A percentile compares a stretch with the other conserved stretches of the same genome.
Evolutionary conservation across 176 grass and related monocot genomes (phyloP).

Genomic region (Carex littledalei): DNA sequence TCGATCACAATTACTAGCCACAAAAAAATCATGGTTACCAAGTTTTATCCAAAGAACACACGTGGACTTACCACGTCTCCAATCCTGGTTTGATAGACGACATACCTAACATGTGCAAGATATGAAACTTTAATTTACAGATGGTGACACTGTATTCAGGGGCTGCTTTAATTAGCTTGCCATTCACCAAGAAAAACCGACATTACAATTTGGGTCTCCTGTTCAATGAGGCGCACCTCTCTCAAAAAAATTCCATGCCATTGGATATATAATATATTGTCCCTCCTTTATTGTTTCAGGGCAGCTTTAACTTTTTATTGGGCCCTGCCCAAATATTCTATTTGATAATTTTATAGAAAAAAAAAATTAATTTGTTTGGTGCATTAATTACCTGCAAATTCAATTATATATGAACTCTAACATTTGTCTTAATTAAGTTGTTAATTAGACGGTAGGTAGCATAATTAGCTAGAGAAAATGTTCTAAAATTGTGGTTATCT

Average conservation of each 20-base stretch:
- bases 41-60: neutral
- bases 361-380: too few relatives aligned
- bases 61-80: neutral
- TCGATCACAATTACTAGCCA: too few relatives aligned
- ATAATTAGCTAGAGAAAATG: too few relatives aligned
- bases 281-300: neutral
- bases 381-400: too few relatives aligned
- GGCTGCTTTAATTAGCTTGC: neutral
- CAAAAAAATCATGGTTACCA: too few relatives aligned
- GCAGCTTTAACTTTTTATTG: neutral
- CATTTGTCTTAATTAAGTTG: too few relatives aligned
- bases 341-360: too few relatives aligned
- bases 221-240: neutral
- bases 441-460: too few relatives aligned
- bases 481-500: too few relatives aligned
- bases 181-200: neutral
- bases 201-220: slow-evolving; percentile 14
- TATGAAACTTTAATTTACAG: neutral
- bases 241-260: neutral
- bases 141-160: neutral
- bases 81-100: neutral
- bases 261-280: neutral
- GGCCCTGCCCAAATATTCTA: neutral
- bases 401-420: too few relatives aligned
- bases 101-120: slow-evolving; percentile 9